Evolutionary conservation across 306 rosid species (phyloP), one percentile per base, ranked within the genome.

Genomic region (Cicer yamashitae): DNA sequence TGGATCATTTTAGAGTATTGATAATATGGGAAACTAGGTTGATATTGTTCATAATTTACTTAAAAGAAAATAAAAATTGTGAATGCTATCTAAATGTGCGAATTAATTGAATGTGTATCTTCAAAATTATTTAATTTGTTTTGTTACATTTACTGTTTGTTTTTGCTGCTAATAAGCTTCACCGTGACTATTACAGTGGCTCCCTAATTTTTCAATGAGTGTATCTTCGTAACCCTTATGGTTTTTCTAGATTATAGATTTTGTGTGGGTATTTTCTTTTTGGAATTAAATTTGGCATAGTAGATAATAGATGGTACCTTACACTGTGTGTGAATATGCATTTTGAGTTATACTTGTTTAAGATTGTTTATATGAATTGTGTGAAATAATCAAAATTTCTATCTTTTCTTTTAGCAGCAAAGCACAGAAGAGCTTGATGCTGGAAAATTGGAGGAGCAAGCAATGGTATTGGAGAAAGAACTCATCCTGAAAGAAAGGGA

Each of bases 401-500:
- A 7, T 48, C 22, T 70, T 60, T 48, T 25, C 9, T 54, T 69
- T 64, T 63, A 63, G 78, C 85, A 17, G 73, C 79, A 47, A 37
- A 38, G 44, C 10, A 6, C 11, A 8, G 70, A 76, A 70, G 83
- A 78, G 70, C 46, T 70, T 64, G 88, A 81, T 52, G 8, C 83
- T 43, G 76, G 14, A 58, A 81, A 81, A 45, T 62, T 84, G 58
- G 81, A 81, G 69, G 85, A 81, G 48, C 76, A 85, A 37, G 77
- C 85, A 14, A 25, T 25, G 22, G 54, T 34, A 2, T 14, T 85
- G 70, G 85, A 84, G 77, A 84, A 84, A 81, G 88, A 81, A 47
- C 60, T 84, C 50, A 78, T 74, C 8, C 12, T 84, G 40, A 84
- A 84, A 70, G 88, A 85, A 75, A 81, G 81, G 74, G 86, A 85